A percentile compares a stretch with the other conserved stretches of the same genome.
Conservation (phyloP, 1,139 yeast genomes). For the Geotrichum reessii region DNA sequence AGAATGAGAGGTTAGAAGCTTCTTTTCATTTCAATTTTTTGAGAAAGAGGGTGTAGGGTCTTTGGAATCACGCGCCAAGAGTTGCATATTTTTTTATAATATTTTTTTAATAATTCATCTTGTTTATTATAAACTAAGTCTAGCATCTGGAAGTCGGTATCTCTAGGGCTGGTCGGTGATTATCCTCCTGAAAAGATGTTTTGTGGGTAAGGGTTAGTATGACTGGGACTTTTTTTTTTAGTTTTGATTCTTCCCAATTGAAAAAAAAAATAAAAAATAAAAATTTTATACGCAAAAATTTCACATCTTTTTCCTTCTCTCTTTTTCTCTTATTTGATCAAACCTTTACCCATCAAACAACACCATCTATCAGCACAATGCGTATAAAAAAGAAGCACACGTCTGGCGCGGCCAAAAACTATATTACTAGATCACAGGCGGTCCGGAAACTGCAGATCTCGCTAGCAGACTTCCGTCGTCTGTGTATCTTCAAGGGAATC, state of each 20-base stretch:
- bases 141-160: neutral
- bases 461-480: conserved; percentile 94
- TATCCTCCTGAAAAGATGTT: neutral
- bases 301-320: neutral
- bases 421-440: conserved; percentile 92
- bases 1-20: conserved; percentile 50
- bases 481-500: conserved; percentile 91
- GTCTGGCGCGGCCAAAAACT: conserved; percentile 87
- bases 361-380: conserved; percentile 30
- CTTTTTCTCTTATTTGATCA: neutral
- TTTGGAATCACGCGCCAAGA: neutral
- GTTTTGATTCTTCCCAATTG: neutral
- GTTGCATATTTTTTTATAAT: neutral
- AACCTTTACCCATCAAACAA: no score
- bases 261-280: no score
- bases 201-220: neutral
- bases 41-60: neutral
- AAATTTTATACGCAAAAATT: neutral
- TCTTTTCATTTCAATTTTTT: no score
- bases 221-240: neutral
- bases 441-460: conserved; percentile 88
- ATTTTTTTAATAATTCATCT: neutral
- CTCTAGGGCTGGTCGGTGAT: neutral
- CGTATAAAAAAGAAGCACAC: conserved; percentile 74
- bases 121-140: neutral